These are phyloP conservation scores for Hypoxylon sp. DNA, from an alignment of 2,329 filamentous ascomycete species.

Conservation along the genomic window DNA sequence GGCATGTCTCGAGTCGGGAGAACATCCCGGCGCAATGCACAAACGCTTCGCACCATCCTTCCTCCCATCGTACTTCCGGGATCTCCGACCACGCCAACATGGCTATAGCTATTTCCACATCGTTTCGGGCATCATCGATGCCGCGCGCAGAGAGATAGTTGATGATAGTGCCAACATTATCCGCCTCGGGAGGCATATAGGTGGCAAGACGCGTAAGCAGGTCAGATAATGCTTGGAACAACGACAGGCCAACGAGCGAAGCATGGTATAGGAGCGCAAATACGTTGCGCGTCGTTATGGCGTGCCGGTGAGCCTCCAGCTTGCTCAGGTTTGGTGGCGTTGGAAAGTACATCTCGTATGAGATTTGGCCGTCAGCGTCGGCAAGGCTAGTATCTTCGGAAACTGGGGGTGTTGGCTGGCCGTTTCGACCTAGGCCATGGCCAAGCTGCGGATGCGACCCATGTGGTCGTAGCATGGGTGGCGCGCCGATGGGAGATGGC, in stretches of 20 bases:
- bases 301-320: conserved; percentile 68
- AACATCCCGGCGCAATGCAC: conserved; percentile 77
- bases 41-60: conserved; percentile 78
- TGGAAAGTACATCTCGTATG: conserved; percentile 75
- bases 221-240: conserved; percentile 75
- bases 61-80: conserved; percentile 73
- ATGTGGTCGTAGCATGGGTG: conserved; percentile 59
- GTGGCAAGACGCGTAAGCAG: conserved; percentile 72
- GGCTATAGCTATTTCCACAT: conserved; percentile 71
- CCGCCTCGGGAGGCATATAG: conserved; percentile 70
- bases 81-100: conserved; percentile 77
- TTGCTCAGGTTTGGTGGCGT: conserved; percentile 66
- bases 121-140: conserved; percentile 75
- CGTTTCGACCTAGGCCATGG: conserved; percentile 49
- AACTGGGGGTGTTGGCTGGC: conserved; percentile 61
- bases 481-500: conserved; percentile 60
- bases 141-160: conserved; percentile 72
- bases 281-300: conserved; percentile 78
- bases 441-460: conserved; percentile 50
- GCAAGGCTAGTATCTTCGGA: conserved; percentile 62
- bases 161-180: conserved; percentile 72
- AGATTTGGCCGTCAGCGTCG: conserved; percentile 68
- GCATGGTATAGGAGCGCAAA: conserved; percentile 76
- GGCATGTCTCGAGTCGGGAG: conserved; percentile 63
- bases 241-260: conserved; percentile 74